Conservation (phyloP, 441 rosid genomes). For the Hura crepitans region DNA sequence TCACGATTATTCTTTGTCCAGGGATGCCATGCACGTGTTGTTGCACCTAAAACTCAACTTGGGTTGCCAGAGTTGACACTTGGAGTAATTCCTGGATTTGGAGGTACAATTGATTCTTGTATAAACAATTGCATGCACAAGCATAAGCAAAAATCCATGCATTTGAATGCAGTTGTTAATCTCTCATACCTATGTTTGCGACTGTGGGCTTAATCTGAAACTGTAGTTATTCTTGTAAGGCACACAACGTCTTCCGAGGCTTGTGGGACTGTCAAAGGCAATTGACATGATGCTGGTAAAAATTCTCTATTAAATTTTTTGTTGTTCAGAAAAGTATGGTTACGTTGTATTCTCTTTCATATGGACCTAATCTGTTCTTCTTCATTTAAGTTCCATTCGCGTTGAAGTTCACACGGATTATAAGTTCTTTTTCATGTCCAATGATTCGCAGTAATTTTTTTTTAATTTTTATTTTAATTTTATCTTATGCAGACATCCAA, state of each 20-base stretch:
- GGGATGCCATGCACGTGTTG: slow-evolving; percentile 93
- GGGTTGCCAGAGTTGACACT: slow-evolving; percentile 90
- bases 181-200: slow-evolving; percentile 8
- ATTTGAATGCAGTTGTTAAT: slow-evolving; percentile 17
- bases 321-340: not conserved
- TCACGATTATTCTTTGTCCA: slow-evolving; percentile 23
- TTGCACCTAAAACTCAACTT: slow-evolving; percentile 73
- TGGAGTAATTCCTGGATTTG: slow-evolving; percentile 90
- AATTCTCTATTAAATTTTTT: slow-evolving; percentile 1
- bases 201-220: slow-evolving; percentile 18
- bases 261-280: slow-evolving; percentile 77
- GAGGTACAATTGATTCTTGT: slow-evolving; percentile 46
- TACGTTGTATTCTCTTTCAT: not conserved
- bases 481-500: slow-evolving; percentile 64
- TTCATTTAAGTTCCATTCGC: not conserved
- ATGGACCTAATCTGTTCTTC: not conserved
- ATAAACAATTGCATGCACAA: too few relatives aligned
- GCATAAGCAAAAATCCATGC: too few relatives aligned
- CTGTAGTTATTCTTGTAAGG: slow-evolving; percentile 43
- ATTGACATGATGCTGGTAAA: slow-evolving; percentile 88
- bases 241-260: slow-evolving; percentile 96
- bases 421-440: not conserved
- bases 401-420: not conserved
- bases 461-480: not conserved
- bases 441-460: slow-evolving; percentile 11